Evolutionary conservation across 2,329 filamentous ascomycete genomes (phyloP).

Genomic region (Colletotrichum sp.): DNA sequence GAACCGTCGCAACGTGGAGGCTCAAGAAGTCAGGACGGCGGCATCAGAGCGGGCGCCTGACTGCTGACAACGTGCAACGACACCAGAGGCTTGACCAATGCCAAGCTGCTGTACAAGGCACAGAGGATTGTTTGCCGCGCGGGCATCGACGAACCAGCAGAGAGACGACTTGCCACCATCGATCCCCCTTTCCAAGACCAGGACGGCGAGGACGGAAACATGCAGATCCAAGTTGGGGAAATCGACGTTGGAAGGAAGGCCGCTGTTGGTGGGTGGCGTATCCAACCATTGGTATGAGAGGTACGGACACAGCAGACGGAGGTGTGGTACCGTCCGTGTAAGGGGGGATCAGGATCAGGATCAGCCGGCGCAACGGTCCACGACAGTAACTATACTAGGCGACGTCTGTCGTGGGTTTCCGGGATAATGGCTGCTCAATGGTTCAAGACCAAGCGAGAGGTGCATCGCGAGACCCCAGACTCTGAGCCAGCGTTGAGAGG

Average conservation of each 20-base stretch:
- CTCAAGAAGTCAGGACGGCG: constrained; percentile 7
- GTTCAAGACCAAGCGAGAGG: background rate
- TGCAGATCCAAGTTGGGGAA: constrained; percentile 7
- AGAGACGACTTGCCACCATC: background rate
- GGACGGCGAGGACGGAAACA: background rate
- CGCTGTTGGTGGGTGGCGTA: background rate
- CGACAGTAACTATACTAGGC: background rate
- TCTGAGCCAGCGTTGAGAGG: background rate
- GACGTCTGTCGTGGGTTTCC: background rate
- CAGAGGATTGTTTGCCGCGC: background rate
- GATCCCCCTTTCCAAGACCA: background rate
- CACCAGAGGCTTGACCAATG: background rate
- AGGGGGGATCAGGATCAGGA: background rate
- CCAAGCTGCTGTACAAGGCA: background rate
- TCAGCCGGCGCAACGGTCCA: constrained; percentile 2
- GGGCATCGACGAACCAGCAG: background rate
- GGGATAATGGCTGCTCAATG: constrained; percentile 1
- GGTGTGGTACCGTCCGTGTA: background rate
- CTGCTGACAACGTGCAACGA: background rate
- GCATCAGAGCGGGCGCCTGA: constrained; percentile 14
- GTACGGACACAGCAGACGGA: background rate
- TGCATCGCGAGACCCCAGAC: background rate
- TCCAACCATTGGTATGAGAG: background rate
- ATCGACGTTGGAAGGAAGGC: background rate
- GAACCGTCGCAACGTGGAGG: constrained; percentile 10